Evolutionary conservation across 2,329 filamentous ascomycete species (phyloP).

Genomic region (Pseudocercospora fuligena): DNA sequence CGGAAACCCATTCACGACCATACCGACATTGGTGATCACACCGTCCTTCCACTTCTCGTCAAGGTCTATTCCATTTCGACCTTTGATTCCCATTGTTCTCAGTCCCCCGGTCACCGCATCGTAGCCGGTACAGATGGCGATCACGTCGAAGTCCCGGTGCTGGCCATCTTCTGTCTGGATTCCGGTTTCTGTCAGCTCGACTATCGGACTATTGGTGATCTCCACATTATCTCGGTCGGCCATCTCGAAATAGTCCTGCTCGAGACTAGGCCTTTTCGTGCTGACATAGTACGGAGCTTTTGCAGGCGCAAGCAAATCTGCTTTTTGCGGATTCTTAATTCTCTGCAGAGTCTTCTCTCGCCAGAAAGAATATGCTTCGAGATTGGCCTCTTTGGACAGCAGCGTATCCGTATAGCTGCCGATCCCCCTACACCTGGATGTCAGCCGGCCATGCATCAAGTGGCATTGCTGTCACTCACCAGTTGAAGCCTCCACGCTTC

Average conservation of each 20-base stretch:
- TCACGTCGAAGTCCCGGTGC: constrained; percentile 46
- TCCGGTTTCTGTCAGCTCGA: constrained; percentile 49
- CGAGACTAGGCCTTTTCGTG: constrained; percentile 51
- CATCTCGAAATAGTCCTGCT: constrained; percentile 54
- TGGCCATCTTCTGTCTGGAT: constrained; percentile 49
- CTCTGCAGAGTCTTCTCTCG: constrained; percentile 49
- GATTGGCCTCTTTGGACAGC: constrained; percentile 18
- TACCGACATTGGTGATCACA: constrained; percentile 48
- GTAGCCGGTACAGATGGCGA: constrained; percentile 52
- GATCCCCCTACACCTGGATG: constrained; percentile 13
- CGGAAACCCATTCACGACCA: constrained; percentile 36
- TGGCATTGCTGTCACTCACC: neutral
- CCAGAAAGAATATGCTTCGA: constrained; percentile 48
- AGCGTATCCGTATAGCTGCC: constrained; percentile 19
- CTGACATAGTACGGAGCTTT: constrained; percentile 50
- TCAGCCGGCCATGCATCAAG: neutral
- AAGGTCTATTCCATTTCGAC: constrained; percentile 43
- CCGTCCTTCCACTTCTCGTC: constrained; percentile 50
- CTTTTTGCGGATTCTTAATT: constrained; percentile 50
- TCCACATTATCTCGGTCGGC: constrained; percentile 49
- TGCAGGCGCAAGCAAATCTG: constrained; percentile 50
- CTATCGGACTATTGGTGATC: constrained; percentile 48
- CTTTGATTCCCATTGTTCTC: constrained; percentile 43
- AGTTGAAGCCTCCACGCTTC: constrained; percentile 46
- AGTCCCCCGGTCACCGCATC: constrained; percentile 45